Base-by-base conservation (phyloP, 768 basidiomycete species). In the Myochromella boudieri region DNA sequence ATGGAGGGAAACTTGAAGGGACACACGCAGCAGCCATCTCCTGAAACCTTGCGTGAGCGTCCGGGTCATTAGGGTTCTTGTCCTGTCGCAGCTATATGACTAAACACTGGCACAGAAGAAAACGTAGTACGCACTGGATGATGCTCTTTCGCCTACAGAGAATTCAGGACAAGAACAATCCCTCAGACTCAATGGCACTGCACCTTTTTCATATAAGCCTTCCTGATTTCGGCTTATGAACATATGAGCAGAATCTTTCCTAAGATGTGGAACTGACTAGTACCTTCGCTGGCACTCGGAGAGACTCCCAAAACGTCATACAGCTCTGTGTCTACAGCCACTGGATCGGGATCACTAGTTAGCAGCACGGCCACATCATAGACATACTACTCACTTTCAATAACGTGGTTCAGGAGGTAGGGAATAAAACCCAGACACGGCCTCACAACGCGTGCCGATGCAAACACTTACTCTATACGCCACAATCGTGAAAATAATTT, bases 131-230 rank as follows among this genome's bases (percentile, higher is more conserved):
- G 37, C 67, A 92, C 90, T 34, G 92, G 92, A 64, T 94, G 91
- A 54, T 90, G 85, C 60, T 90, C 81, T 61, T 85, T 91, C 25
- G 92, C 92, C 87, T 93, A 3, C 42, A 48, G 44, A 49, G 60
- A 53, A 18, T 53, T 59, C 53, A 53, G 51, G 34, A 43, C 28
- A 27, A 59, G n/a, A 45, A 32, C 45, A 34, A 53, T 24, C 24
- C 46, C 49, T 37, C 41, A 46, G 53, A 42, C 44, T 49, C 34
- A 52, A 45, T 37, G 27, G 27, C 46, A 25, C 63, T 58, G 56
- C 70, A 91, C 92, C 83, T 94, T 95, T 71, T 81, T 88, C 63
- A 87, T 85, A 63, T 97, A 97, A 12, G 94, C 94, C 61, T 89
- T 91, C 69, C 94, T 95, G 58, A 97, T 91, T 53, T 97, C 91